Evolutionary conservation across 345 rosid species (phyloP).

Genomic region (Eucalyptus dawsonii): DNA sequence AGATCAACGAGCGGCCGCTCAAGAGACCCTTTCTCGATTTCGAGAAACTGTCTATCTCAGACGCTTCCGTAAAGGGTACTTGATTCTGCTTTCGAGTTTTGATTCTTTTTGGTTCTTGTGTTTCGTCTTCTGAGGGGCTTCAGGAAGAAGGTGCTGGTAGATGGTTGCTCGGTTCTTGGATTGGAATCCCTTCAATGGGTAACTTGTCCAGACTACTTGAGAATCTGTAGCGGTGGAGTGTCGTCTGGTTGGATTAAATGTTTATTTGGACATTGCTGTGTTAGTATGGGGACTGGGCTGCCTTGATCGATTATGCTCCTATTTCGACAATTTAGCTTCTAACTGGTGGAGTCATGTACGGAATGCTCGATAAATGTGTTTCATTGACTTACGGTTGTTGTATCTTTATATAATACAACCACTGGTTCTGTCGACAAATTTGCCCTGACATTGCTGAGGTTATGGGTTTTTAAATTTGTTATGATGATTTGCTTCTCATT

Average conservation of each 20-base stretch:
- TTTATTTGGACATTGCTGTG: neutral
- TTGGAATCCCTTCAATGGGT: neutral
- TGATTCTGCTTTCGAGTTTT: neutral
- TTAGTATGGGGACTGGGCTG: neutral
- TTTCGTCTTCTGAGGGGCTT: neutral
- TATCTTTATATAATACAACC: neutral
- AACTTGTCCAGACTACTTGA: neutral
- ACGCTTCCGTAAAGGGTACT: conserved; percentile 28
- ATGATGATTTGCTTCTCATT: neutral
- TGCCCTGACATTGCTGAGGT: neutral
- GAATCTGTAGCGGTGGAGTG: neutral
- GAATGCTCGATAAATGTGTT: neutral
- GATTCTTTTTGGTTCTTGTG: neutral
- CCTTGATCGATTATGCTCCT: neutral
- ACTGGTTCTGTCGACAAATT: neutral
- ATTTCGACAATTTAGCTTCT: neutral
- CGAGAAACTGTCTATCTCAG: conserved; percentile 35
- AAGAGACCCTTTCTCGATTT: conserved; percentile 51
- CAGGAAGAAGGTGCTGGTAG: neutral
- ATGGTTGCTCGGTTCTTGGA: neutral
- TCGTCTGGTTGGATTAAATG: neutral
- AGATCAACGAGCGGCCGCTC: conserved; percentile 65
- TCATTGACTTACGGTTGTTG: neutral
- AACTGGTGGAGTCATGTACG: neutral
- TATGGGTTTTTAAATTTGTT: neutral